A percentile compares a stretch with the other conserved stretches of the same genome.
Evolutionary conservation across 2,329 filamentous ascomycete genomes (phyloP).

Genomic region (Fusarium hainanense): DNA sequence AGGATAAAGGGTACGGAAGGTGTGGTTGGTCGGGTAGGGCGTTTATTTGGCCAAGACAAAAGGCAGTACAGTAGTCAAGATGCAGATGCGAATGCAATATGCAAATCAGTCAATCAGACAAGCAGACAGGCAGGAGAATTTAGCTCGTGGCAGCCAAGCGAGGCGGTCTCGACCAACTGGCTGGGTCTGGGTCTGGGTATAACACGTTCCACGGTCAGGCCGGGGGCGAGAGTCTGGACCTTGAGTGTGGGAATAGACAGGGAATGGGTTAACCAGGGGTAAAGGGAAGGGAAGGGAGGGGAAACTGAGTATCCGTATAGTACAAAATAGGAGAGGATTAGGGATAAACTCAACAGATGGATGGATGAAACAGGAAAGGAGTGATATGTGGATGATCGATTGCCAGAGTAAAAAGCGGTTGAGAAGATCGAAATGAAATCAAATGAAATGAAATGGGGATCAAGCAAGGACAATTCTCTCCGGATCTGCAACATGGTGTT

Average conservation of each 20-base stretch:
- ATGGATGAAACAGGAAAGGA: neutral
- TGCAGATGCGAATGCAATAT: conserved; percentile 26
- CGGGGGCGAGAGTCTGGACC: conserved; percentile 26
- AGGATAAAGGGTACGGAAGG: neutral
- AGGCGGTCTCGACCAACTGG: conserved; percentile 38
- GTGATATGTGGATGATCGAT: neutral
- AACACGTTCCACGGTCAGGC: conserved; percentile 33
- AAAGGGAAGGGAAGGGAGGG: neutral
- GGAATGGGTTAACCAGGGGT: conserved; percentile 17
- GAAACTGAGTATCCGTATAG: neutral
- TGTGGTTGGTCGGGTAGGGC: neutral
- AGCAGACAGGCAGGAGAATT: conserved; percentile 19
- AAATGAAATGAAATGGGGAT: neutral
- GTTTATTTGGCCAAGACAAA: neutral
- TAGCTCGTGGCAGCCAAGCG: conserved; percentile 18
- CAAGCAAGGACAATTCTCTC: conserved; percentile 1
- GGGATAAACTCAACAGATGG: neutral
- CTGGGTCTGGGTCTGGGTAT: conserved; percentile 22
- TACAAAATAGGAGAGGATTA: neutral
- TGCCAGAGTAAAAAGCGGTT: neutral
- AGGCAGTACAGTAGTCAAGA: conserved; percentile 7
- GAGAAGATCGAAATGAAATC: neutral
- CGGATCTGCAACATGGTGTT: neutral
- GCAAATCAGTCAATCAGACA: conserved; percentile 17
- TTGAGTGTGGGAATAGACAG: conserved; percentile 29